Conservation (phyloP, 116 monocot species). For the Phalaenopsis hybrid region DNA sequence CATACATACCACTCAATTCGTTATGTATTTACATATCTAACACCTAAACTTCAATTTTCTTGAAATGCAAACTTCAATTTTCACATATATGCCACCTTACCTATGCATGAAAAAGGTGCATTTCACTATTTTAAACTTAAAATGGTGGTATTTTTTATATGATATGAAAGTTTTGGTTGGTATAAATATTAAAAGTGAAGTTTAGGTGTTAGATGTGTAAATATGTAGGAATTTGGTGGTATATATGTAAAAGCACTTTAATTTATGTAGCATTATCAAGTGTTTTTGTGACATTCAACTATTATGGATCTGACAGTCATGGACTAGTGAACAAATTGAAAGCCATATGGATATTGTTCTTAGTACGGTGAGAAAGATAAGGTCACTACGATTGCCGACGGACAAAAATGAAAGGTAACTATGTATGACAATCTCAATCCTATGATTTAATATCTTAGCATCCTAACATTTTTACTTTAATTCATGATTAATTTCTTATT, state of each 20-base stretch:
- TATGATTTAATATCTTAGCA: not conserved
- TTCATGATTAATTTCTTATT: slow-evolving; percentile 8
- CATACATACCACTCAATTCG: too few species aligned
- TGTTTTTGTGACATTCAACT: not conserved
- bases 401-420: slow-evolving; percentile 65
- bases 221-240: too few species aligned
- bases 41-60: too few species aligned
- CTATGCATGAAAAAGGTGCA: too few species aligned
- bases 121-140: too few species aligned
- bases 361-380: slow-evolving; percentile 57
- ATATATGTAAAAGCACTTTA: not conserved
- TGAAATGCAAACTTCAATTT: too few species aligned
- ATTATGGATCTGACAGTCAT: slow-evolving; percentile 32
- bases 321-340: slow-evolving; percentile 69
- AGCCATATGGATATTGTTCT: slow-evolving; percentile 54
- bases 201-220: too few species aligned
- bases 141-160: too few species aligned
- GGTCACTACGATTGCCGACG: slow-evolving; percentile 68
- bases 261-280: not conserved
- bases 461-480: not conserved
- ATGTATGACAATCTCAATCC: not conserved
- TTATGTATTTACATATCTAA: too few species aligned
- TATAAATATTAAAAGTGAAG: too few species aligned
- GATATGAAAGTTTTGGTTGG: too few species aligned
- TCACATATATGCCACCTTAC: too few species aligned